A percentile compares a stretch with the other conserved stretches of the same genome.
Conservation (phyloP, 169 alveolate species). For the Cryptosporidium viatorum region DNA sequence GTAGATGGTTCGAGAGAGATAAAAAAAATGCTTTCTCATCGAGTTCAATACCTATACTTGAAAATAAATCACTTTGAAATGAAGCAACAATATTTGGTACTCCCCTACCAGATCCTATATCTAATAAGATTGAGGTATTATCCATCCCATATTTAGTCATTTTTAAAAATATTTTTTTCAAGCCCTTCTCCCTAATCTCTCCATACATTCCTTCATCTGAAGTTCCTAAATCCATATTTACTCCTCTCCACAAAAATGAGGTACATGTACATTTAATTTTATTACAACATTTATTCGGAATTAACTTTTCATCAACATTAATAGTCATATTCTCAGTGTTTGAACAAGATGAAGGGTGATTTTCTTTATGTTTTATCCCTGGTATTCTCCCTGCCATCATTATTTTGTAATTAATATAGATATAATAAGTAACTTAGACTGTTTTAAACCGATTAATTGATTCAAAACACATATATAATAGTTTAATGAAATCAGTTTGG, state of each 20-base stretch:
- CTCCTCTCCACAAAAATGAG: constrained; percentile 80
- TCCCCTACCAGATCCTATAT: constrained; percentile 89
- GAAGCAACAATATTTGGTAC: constrained; percentile 84
- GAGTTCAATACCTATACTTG: constrained; percentile 81
- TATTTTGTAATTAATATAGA: background rate
- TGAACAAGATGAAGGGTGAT: background rate
- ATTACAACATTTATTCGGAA: constrained; percentile 21
- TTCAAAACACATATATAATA: too few relatives aligned
- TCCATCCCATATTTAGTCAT: constrained; percentile 84
- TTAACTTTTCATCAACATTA: background rate
- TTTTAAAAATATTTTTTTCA: constrained; percentile 79
- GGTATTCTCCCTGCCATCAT: background rate
- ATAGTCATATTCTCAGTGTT: background rate
- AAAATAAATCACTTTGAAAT: constrained; percentile 73
- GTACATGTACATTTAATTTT: constrained; percentile 50
- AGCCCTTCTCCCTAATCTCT: constrained; percentile 82
- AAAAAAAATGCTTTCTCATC: constrained; percentile 67
- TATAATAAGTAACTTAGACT: background rate
- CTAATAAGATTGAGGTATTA: constrained; percentile 82
- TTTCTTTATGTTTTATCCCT: background rate
- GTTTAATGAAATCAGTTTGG: background rate
- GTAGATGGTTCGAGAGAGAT: constrained; percentile 56
- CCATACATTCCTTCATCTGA: constrained; percentile 91
- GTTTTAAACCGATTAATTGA: background rate
- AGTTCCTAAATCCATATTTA: constrained; percentile 80